Conservation (phyloP, 2,329 filamentous ascomycete genomes). For the Trichoderma aggressivum region DNA sequence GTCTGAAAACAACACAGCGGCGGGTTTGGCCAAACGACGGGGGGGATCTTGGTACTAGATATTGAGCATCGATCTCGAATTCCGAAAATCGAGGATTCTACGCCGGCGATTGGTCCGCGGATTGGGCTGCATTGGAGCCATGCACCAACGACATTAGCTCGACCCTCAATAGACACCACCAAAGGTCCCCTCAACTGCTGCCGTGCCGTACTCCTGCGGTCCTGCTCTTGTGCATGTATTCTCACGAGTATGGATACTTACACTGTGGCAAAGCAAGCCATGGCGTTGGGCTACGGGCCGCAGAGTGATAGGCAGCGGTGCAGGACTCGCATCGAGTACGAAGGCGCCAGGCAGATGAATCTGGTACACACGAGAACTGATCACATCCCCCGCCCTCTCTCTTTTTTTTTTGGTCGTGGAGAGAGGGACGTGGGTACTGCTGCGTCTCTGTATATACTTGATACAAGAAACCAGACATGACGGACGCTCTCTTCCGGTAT, state of each 20-base stretch:
- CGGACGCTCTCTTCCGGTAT: neutral
- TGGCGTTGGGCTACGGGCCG: constrained; percentile 10
- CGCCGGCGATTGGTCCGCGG: neutral
- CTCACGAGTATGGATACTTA: neutral
- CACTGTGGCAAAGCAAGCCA: neutral
- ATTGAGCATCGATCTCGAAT: constrained; percentile 16
- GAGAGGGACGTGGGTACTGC: neutral
- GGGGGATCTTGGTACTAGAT: constrained; percentile 8
- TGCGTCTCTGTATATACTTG: neutral
- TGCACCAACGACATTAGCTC: constrained; percentile 11
- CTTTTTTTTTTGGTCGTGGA: no score
- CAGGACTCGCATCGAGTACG: neutral
- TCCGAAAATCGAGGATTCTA: constrained; percentile 7
- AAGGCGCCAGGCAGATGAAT: neutral
- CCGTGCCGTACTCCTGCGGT: neutral
- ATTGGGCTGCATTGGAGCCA: constrained; percentile 15
- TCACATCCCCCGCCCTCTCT: neutral
- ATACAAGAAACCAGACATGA: neutral
- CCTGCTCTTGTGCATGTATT: neutral
- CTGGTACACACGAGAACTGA: neutral
- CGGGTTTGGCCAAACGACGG: neutral
- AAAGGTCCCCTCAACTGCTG: neutral
- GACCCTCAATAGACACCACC: constrained; percentile 4
- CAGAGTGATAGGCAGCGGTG: constrained; percentile 11
- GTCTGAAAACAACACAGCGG: neutral